Conservation (phyloP, 176 grass and related monocot species). For the Oryza punctata region DNA sequence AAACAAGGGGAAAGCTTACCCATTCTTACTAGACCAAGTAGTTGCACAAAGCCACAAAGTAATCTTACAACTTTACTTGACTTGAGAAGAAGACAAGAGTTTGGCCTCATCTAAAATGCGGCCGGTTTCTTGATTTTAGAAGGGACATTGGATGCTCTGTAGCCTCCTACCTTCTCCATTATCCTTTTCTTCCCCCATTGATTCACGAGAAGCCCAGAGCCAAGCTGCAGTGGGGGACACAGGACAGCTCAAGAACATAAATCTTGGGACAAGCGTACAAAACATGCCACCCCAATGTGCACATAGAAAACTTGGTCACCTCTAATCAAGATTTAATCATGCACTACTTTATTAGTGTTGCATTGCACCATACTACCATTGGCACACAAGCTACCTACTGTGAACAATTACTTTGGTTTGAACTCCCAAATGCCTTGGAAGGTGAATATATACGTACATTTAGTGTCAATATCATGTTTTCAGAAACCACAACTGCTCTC, state of each 20-base stretch:
- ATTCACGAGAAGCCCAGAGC: constrained; percentile 59
- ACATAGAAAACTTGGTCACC: constrained; percentile 40
- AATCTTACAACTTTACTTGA: constrained; percentile 23
- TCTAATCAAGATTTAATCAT: constrained; percentile 40
- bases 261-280: constrained; percentile 45
- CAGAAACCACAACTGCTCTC: not conserved
- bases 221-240: constrained; percentile 34
- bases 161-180: constrained; percentile 45
- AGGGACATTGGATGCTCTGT: constrained; percentile 54
- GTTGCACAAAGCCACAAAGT: not conserved
- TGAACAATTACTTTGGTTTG: constrained; percentile 4
- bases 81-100: constrained; percentile 32
- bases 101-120: constrained; percentile 40
- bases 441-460: not conserved
- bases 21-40: not conserved
- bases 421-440: constrained; percentile 24
- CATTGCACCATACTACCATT: not conserved
- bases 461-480: not conserved
- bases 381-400: constrained; percentile 10
- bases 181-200: constrained; percentile 10
- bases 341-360: constrained; percentile 9
- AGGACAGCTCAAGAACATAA: constrained; percentile 50
- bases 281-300: constrained; percentile 50
- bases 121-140: constrained; percentile 45
- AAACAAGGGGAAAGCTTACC: not conserved